phyloP scores from a whole-genome alignment of 1,284 basidiomycete genomes.

The Moesziomyces sp. region DNA sequence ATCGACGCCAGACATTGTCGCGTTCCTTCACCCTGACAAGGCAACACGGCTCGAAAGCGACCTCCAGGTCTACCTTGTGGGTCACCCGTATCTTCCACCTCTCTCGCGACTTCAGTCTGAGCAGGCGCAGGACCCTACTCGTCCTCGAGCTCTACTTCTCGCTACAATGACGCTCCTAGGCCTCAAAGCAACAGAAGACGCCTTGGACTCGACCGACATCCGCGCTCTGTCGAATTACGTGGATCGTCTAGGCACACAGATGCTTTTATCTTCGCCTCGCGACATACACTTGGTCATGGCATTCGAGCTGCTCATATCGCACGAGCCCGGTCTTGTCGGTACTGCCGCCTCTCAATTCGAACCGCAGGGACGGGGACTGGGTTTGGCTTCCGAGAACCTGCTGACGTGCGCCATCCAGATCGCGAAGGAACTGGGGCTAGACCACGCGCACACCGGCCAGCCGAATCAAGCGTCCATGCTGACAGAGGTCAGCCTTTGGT shows the following conservation, averaged over 20 bases:
- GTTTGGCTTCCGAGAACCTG: constrained; percentile 34
- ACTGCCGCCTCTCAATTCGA: constrained; percentile 19
- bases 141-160: constrained; percentile 21
- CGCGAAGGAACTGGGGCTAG: constrained; percentile 16
- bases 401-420: constrained; percentile 28
- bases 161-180: constrained; percentile 20
- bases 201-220: constrained; percentile 9
- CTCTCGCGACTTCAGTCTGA: constrained; percentile 9
- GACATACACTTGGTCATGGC: constrained; percentile 28
- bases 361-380: constrained; percentile 16
- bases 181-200: constrained; percentile 8
- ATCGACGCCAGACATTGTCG: constrained; percentile 14
- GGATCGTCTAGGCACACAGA: constrained; percentile 23
- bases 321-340: constrained; percentile 37
- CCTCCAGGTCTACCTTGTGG: constrained; percentile 24
- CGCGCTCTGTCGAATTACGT: constrained; percentile 15
- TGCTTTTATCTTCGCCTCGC: constrained; percentile 21
- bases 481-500: constrained; percentile 17
- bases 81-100: constrained; percentile 23
- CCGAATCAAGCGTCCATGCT: background rate
- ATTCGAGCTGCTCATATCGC: constrained; percentile 24
- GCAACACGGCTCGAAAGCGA: constrained; percentile 2
- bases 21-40: constrained; percentile 4
- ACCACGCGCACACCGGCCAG: background rate
- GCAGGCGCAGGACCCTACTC: constrained; percentile 3